These are phyloP conservation scores for Sporothrix curviconia DNA, from an alignment of 2,329 filamentous ascomycete species.

Conservation along the genomic window DNA sequence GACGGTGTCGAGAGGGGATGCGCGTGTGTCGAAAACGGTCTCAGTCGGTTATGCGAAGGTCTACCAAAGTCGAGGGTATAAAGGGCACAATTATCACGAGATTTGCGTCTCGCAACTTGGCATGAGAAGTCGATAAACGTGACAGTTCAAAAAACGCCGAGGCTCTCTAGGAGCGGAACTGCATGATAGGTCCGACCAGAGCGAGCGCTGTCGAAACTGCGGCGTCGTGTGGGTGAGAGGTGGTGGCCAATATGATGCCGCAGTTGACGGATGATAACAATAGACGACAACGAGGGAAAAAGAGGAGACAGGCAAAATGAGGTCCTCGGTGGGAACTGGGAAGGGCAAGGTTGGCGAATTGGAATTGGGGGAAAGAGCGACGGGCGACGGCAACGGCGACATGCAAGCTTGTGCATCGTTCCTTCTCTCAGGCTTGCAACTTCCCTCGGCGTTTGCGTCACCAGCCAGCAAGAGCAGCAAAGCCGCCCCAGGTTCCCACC, in stretches of 20 bases:
- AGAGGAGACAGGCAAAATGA: neutral
- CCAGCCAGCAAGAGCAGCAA: neutral
- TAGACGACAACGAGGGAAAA: neutral
- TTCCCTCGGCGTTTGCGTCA: conserved; percentile 21
- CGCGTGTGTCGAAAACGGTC: neutral
- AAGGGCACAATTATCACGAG: neutral
- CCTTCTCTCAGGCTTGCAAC: conserved; percentile 6
- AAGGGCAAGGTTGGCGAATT: neutral
- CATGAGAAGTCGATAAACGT: neutral
- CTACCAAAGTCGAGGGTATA: neutral
- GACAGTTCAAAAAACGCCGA: conserved; percentile 1
- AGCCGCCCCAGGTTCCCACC: neutral
- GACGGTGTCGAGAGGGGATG: neutral
- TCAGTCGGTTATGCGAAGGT: neutral
- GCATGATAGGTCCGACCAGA: neutral
- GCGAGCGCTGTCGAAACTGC: neutral
- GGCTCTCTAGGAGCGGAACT: conserved; percentile 3
- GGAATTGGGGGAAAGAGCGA: neutral
- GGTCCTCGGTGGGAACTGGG: neutral
- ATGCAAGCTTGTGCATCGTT: conserved; percentile 11
- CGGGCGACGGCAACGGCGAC: neutral
- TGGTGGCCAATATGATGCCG: neutral
- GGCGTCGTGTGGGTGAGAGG: neutral
- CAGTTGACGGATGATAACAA: neutral
- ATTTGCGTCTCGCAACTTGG: neutral